A percentile compares a stretch with the other conserved stretches of the same genome.
Conservation (phyloP, 768 basidiomycete genomes). For the Calocybe gangraenosa region DNA sequence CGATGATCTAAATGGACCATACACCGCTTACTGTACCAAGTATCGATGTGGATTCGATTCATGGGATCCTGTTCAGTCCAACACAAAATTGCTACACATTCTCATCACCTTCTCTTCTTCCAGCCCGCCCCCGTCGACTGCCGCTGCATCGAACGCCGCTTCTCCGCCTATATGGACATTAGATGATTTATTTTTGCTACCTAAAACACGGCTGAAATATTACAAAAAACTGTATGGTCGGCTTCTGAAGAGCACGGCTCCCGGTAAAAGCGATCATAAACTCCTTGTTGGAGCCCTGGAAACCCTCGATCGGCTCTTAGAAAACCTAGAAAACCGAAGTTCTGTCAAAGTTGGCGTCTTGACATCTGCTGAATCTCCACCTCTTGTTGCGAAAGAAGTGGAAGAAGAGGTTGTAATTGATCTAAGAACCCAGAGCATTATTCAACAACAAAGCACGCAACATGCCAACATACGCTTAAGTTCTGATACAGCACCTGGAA, state of each 20-base stretch:
- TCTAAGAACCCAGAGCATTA: conserved; percentile 36
- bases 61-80: conserved; percentile 78
- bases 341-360: conserved; percentile 44
- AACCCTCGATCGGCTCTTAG: conserved; percentile 71
- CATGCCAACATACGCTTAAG: conserved; percentile 17
- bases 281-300: conserved; percentile 78
- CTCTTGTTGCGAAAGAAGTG: conserved; percentile 26
- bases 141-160: conserved; percentile 27
- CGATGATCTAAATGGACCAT: conserved; percentile 85
- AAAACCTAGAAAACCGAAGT: conserved; percentile 57
- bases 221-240: conserved; percentile 88
- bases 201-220: conserved; percentile 80
- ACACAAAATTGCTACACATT: conserved; percentile 63
- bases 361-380: conserved; percentile 14
- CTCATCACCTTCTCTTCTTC: conserved; percentile 65
- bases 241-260: conserved; percentile 79
- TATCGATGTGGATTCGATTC: conserved; percentile 76
- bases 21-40: conserved; percentile 72
- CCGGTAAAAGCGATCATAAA: conserved; percentile 83
- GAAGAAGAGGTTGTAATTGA: conserved; percentile 61
- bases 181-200: conserved; percentile 84
- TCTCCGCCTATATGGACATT: conserved; percentile 68
- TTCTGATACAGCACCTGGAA: conserved; percentile 32
- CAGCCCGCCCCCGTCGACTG: conserved; percentile 52
- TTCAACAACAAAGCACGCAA: conserved; percentile 18